These are phyloP conservation scores for Ambispora gerdemannii DNA, from an alignment of 192 early-diverging fungal genomes.

Conservation along the genomic window DNA sequence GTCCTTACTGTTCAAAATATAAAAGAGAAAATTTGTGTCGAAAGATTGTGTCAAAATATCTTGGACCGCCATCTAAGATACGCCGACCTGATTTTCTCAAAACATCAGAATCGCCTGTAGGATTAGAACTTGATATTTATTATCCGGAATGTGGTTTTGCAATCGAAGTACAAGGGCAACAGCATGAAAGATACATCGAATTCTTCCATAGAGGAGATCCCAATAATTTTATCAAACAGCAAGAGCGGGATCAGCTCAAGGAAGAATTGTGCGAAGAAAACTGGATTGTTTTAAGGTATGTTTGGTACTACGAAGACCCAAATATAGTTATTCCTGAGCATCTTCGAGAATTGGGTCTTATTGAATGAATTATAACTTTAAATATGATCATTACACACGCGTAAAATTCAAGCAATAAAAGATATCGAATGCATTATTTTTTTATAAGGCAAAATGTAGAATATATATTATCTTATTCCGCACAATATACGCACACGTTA, in stretches of 20 bases:
- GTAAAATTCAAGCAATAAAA: too few species aligned
- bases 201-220: slow-evolving; percentile 7
- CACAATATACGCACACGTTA: too few species aligned
- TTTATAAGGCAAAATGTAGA: too few species aligned
- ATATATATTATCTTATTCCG: too few species aligned
- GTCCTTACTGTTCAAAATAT: not conserved
- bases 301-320: slow-evolving; percentile 16
- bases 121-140: slow-evolving; percentile 3
- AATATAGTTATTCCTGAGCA: slow-evolving; percentile 13
- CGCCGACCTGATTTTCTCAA: not conserved
- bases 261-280: slow-evolving; percentile 21
- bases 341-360: slow-evolving; percentile 26
- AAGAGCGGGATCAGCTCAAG: slow-evolving; percentile 20
- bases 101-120: not conserved
- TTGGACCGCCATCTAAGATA: not conserved
- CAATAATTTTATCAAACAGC: slow-evolving; percentile 17
- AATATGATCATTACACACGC: too few species aligned
- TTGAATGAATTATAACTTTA: slow-evolving; percentile 21
- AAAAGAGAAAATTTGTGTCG: not conserved
- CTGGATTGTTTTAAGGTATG: slow-evolving; percentile 20
- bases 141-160: too few species aligned
- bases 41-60: slow-evolving; percentile 8
- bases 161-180: not conserved
- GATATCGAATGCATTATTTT: too few species aligned
- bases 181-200: not conserved